These are phyloP conservation scores for Penicillium antarcticum DNA, from an alignment of 495 filamentous ascomycete species.

Conservation along the genomic window DNA sequence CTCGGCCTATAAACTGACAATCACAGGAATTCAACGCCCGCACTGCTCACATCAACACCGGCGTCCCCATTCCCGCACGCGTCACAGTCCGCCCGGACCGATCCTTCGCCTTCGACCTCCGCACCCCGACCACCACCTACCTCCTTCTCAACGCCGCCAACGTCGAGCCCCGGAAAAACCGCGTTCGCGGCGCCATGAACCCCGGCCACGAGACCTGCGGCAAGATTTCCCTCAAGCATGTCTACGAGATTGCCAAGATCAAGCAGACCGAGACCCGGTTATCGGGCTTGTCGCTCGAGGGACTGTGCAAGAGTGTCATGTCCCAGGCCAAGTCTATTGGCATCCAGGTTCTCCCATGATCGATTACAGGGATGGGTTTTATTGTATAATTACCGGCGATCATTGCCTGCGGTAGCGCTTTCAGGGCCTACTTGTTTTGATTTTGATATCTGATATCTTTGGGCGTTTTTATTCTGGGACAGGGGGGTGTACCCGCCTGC, in stretches of 20 bases:
- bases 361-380: background rate
- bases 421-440: slow-evolving; percentile 7
- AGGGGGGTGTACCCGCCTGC: background rate
- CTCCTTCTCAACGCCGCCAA: slow-evolving; percentile 82
- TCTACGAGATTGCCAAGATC: slow-evolving; percentile 97
- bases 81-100: slow-evolving; percentile 93
- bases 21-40: slow-evolving; percentile 94
- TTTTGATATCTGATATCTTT: background rate
- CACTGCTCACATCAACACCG: slow-evolving; percentile 77
- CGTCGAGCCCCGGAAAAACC: slow-evolving; percentile 70
- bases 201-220: slow-evolving; percentile 79
- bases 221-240: slow-evolving; percentile 84
- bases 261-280: slow-evolving; percentile 83
- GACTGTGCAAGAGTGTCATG: slow-evolving; percentile 81
- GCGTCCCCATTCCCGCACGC: slow-evolving; percentile 83
- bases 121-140: slow-evolving; percentile 87
- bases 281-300: slow-evolving; percentile 74
- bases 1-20: background rate
- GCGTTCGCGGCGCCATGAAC: slow-evolving; percentile 71
- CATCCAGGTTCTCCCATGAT: slow-evolving; percentile 70
- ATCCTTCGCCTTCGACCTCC: slow-evolving; percentile 87
- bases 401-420: background rate
- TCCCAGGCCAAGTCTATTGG: slow-evolving; percentile 86
- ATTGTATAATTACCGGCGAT: slow-evolving; percentile 5
- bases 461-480: slow-evolving; percentile 12